phyloP scores from a whole-genome alignment of 495 filamentous ascomycete genomes.

The Mytilinidion resinicola region DNA sequence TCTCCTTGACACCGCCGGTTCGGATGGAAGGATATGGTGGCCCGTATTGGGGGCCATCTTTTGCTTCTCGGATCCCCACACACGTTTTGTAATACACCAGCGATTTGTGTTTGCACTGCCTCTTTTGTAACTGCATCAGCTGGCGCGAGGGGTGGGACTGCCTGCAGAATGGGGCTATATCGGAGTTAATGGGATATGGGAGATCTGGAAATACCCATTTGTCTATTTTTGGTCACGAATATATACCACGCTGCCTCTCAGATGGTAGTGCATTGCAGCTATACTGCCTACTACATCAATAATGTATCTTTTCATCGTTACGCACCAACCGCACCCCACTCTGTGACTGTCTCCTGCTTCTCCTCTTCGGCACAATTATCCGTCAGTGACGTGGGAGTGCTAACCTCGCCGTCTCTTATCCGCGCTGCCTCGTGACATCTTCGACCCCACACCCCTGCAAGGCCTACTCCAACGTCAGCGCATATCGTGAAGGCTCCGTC shows the following conservation, averaged over 20 bases:
- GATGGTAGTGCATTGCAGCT: not conserved
- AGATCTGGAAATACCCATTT: not conserved
- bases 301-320: not conserved
- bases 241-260: not conserved
- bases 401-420: not conserved
- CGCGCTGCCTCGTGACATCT: not conserved
- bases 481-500: not conserved
- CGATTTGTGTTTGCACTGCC: constrained; percentile 17
- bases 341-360: not conserved
- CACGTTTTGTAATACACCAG: constrained; percentile 25
- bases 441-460: not conserved
- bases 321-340: not conserved
- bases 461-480: constrained; percentile 1
- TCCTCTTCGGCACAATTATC: not conserved
- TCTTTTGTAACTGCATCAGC: constrained; percentile 13
- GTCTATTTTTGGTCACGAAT: constrained; percentile 1
- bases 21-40: constrained; percentile 22
- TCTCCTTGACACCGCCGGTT: constrained; percentile 22
- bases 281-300: not conserved
- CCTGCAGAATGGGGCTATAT: not conserved
- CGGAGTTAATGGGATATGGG: constrained; percentile 1
- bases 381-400: not conserved
- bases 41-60: not conserved
- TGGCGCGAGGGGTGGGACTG: constrained; percentile 14
- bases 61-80: constrained; percentile 5